Evolutionary conservation across 2,329 filamentous ascomycete genomes (phyloP).

Genomic region (Arachnopeziza araneosa): DNA sequence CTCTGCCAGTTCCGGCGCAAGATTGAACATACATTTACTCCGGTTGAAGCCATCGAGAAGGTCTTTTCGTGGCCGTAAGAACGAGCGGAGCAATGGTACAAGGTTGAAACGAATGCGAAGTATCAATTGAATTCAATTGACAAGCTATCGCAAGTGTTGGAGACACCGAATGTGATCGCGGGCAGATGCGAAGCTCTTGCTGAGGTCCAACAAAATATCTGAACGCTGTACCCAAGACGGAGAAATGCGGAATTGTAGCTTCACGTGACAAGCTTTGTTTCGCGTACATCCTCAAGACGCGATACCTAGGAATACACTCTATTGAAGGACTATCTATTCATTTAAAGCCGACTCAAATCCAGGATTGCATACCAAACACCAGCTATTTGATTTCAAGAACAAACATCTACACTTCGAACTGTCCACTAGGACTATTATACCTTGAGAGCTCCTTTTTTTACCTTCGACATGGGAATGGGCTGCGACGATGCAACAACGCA

Average conservation of each 20-base stretch:
- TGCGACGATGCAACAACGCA: slow-evolving; percentile 62
- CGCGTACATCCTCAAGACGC: slow-evolving; percentile 3
- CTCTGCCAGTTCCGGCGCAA: slow-evolving; percentile 4
- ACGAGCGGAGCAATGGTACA: slow-evolving; percentile 8
- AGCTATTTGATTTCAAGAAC: not conserved
- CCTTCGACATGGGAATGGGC: slow-evolving; percentile 25
- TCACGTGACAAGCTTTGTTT: slow-evolving; percentile 10
- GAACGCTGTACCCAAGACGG: slow-evolving; percentile 2
- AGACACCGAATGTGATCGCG: slow-evolving; percentile 16
- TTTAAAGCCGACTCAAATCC: not conserved
- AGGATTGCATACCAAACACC: not conserved
- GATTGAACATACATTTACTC: slow-evolving; percentile 44
- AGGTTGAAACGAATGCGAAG: slow-evolving; percentile 8
- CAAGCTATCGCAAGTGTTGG: slow-evolving; percentile 17
- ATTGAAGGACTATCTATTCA: not conserved
- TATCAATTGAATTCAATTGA: slow-evolving; percentile 25
- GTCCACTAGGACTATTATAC: not conserved
- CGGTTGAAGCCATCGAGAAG: slow-evolving; percentile 37
- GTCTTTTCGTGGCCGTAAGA: slow-evolving; percentile 9
- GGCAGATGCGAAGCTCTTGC: slow-evolving; percentile 21
- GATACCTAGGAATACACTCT: slow-evolving; percentile 2
- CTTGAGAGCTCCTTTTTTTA: slow-evolving; percentile 1
- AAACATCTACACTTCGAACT: not conserved
- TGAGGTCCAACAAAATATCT: slow-evolving; percentile 9
- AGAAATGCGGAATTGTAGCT: not conserved